Conservation (phyloP, 495 filamentous ascomycete species). For the Talaromyces proteolyticus region DNA sequence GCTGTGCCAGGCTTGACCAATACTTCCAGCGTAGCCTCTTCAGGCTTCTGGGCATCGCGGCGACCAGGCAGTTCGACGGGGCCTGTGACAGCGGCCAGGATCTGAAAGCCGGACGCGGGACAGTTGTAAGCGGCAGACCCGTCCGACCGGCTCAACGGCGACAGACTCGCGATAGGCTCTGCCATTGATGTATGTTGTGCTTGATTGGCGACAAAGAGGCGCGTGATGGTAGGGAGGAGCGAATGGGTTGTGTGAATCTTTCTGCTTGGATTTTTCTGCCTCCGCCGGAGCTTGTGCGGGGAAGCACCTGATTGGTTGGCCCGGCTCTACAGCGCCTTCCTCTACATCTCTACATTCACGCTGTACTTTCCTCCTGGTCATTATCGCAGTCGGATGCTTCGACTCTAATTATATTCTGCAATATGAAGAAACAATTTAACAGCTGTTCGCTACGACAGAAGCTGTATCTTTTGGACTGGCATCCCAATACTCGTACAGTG, state of each 20-base stretch:
- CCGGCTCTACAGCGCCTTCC: neutral
- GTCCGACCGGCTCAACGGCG: slow-evolving; percentile 66
- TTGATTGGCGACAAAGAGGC: no score
- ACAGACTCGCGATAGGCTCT: slow-evolving; percentile 28
- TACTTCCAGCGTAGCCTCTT: slow-evolving; percentile 87
- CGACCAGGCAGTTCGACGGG: slow-evolving; percentile 81
- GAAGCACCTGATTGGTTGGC: neutral
- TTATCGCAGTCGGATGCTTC: no score
- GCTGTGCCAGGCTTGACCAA: slow-evolving; percentile 70
- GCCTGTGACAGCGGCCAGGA: slow-evolving; percentile 83
- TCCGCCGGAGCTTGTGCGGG: neutral
- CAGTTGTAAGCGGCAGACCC: slow-evolving; percentile 80
- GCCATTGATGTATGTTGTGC: slow-evolving; percentile 23
- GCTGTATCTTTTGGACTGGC: no score
- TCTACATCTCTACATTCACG: neutral
- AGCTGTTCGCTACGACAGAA: no score
- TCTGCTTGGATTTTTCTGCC: neutral
- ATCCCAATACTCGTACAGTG: no score
- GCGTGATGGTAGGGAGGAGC: neutral
- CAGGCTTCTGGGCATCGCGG: slow-evolving; percentile 73
- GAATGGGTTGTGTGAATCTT: neutral
- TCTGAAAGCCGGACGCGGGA: slow-evolving; percentile 63
- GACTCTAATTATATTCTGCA: no score
- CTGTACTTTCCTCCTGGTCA: no score
- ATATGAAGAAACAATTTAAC: no score